A percentile compares a stretch with the other conserved stretches of the same genome.
Evolutionary conservation across 345 rosid species (phyloP).

Genomic region (Chamaenerion angustifolium): DNA sequence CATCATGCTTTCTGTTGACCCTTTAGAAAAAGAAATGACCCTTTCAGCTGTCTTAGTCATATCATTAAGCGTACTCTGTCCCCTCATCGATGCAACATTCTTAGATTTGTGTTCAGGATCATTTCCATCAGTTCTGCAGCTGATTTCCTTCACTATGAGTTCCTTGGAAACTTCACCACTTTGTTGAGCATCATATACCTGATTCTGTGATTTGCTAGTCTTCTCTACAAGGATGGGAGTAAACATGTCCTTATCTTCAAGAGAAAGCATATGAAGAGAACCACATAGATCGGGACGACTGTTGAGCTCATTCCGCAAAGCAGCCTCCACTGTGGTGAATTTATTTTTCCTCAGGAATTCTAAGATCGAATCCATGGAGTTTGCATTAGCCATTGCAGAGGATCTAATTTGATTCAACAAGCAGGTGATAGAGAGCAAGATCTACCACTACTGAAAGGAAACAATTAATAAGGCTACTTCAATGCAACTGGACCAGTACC

Average conservation of each 20-base stretch:
- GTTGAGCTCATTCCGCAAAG: conserved; percentile 70
- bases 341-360: conserved; percentile 65
- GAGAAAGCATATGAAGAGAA: conserved; percentile 37
- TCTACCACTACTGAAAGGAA: conserved; percentile 1
- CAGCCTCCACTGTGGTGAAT: conserved; percentile 85
- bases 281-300: conserved; percentile 69
- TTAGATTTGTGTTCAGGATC: conserved; percentile 50
- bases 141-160: conserved; percentile 79
- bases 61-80: conserved; percentile 28
- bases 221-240: conserved; percentile 26
- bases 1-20: conserved; percentile 31
- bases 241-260: conserved; percentile 32
- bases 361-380: conserved; percentile 62
- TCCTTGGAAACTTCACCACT: conserved; percentile 50
- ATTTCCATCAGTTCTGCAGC: conserved; percentile 49
- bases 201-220: conserved; percentile 17
- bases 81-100: conserved; percentile 23
- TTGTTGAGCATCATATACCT: conserved; percentile 24
- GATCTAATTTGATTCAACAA: conserved; percentile 14
- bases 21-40: conserved; percentile 42
- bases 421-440: conserved; percentile 6
- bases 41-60: conserved; percentile 19
- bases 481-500: too few relatives aligned
- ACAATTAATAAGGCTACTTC: too few relatives aligned
- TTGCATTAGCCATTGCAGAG: conserved; percentile 40